A percentile compares a stretch with the other conserved stretches of the same genome.
Evolutionary conservation across 2,329 filamentous ascomycete species (phyloP).

Genomic region (Colletotrichum shisoi): DNA sequence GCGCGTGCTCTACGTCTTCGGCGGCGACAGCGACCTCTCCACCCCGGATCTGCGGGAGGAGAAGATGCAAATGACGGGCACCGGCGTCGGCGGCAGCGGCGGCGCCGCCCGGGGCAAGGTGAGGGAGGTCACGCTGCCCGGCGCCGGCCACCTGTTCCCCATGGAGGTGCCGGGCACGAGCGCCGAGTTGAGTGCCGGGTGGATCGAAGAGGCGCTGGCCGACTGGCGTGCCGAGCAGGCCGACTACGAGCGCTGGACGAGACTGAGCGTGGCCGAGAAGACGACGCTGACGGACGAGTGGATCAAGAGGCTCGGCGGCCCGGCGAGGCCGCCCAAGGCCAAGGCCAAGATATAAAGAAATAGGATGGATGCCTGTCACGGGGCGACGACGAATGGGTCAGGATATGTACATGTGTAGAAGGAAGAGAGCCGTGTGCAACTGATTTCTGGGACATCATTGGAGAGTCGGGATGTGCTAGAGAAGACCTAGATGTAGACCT

Average conservation of each 20-base stretch:
- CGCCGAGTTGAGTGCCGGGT: conserved; percentile 66
- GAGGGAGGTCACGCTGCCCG: conserved; percentile 67
- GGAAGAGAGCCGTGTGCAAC: not conserved
- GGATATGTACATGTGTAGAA: not conserved
- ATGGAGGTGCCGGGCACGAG: conserved; percentile 78
- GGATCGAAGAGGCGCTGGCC: conserved; percentile 64
- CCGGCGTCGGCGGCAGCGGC: conserved; percentile 72
- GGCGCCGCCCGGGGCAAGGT: conserved; percentile 72
- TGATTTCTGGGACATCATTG: not conserved
- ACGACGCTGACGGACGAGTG: conserved; percentile 64
- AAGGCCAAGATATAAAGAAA: conserved; percentile 38
- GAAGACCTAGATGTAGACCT: conserved; percentile 29
- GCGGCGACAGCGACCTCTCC: conserved; percentile 66
- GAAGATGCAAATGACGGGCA: conserved; percentile 71
- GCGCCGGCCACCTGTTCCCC: conserved; percentile 79
- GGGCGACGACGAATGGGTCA: too few species aligned
- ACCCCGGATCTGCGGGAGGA: conserved; percentile 56
- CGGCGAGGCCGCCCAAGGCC: conserved; percentile 39
- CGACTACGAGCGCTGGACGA: conserved; percentile 64
- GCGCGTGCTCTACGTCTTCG: conserved; percentile 74
- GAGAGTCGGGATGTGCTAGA: not conserved
- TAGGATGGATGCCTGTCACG: not conserved
- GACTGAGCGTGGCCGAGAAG: conserved; percentile 61
- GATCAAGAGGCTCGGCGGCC: conserved; percentile 59
- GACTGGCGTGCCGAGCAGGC: conserved; percentile 66